Evolutionary conservation across 2,329 filamentous ascomycete genomes (phyloP).

Genomic region (Verticillium longisporum): DNA sequence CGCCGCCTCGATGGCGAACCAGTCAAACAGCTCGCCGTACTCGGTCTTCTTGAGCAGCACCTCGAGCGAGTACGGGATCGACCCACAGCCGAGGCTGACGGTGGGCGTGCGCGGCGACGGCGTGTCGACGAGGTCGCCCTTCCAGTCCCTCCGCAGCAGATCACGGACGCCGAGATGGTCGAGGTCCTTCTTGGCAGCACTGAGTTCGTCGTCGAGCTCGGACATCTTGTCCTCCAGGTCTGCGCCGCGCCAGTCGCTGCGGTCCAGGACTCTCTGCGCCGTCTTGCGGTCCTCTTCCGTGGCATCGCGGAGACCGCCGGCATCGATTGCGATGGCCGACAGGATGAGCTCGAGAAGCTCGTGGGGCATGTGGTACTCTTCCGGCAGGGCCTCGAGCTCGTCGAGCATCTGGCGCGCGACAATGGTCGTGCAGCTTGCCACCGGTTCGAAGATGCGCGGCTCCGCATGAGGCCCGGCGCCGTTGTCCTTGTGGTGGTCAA

Average conservation of each 20-base stretch:
- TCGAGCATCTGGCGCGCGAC: conserved; percentile 39
- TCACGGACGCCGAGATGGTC: conserved; percentile 32
- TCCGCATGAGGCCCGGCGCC: conserved; percentile 31
- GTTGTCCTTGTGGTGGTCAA: conserved; percentile 37
- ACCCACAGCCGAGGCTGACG: conserved; percentile 36
- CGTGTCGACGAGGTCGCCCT: conserved; percentile 38
- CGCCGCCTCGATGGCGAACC: conserved; percentile 39
- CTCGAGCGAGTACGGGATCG: conserved; percentile 36
- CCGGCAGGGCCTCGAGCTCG: conserved; percentile 31
- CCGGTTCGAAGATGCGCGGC: conserved; percentile 34
- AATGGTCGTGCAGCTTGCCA: conserved; percentile 36
- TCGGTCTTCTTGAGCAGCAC: conserved; percentile 37
- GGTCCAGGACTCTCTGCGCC: conserved; percentile 28
- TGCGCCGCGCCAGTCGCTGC: conserved; percentile 32
- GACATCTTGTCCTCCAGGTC: conserved; percentile 32
- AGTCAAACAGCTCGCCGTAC: conserved; percentile 38
- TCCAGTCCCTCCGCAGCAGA: conserved; percentile 38
- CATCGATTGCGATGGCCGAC: conserved; percentile 38
- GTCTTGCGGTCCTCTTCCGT: conserved; percentile 30
- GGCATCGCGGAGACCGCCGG: conserved; percentile 28
- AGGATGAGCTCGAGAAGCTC: conserved; percentile 40
- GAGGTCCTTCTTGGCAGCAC: conserved; percentile 33
- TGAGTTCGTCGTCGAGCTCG: conserved; percentile 29
- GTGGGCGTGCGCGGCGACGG: conserved; percentile 36
- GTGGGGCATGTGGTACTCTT: conserved; percentile 40